Evolutionary conservation across 495 filamentous ascomycete genomes (phyloP), one percentile per base, ranked within the genome.

Genomic region (Penicillium tannophilum): DNA sequence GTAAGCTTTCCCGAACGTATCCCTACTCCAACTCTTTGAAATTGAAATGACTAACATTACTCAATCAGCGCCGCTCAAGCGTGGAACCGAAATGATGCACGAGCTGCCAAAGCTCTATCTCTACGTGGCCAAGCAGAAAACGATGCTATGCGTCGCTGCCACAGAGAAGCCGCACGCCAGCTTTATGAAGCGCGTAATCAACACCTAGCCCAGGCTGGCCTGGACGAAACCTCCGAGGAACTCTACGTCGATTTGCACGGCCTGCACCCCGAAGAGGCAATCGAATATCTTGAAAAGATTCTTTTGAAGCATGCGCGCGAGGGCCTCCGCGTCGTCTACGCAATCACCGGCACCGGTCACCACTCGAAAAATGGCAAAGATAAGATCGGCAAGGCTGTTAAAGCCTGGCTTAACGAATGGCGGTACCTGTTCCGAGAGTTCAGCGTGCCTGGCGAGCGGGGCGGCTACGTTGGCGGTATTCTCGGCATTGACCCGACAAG

Each of bases 341-440:
- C 92, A 47, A 98, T 98, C 66, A 96, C 92, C 4, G 94, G 94
- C 56, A 97, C 94, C 7, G 93, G 93, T 10, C 95, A 99, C 65
- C 95, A 98, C 69, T 96, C 91, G 63, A 98, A 98, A 79, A 94
- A 96, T 67, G 94, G 94, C 62, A 98, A 97, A 72, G 95, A 99
- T 71, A 99, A 99, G 74, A 89, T 99, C 30, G 93, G 93, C 59
- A 97, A 97, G 77, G 91, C 92, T 8, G 85, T 99, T 61, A 87
- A 93, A 52, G 82, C 79, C 44, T 99, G 95, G 76, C 79, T 99
- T 26, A 93, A 93, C 64, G 93, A 98, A 65, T 96, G 92, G 92
- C 87, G 89, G 58, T 98, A 97, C 63, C 88, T 92, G 0, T 99
- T 92, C 72, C 88, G 93, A 39, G 95, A 99, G 73, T 99, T 99